Evolutionary conservation across 805 yeast species (phyloP).

Genomic region (Yamadazyma phyllophila): DNA sequence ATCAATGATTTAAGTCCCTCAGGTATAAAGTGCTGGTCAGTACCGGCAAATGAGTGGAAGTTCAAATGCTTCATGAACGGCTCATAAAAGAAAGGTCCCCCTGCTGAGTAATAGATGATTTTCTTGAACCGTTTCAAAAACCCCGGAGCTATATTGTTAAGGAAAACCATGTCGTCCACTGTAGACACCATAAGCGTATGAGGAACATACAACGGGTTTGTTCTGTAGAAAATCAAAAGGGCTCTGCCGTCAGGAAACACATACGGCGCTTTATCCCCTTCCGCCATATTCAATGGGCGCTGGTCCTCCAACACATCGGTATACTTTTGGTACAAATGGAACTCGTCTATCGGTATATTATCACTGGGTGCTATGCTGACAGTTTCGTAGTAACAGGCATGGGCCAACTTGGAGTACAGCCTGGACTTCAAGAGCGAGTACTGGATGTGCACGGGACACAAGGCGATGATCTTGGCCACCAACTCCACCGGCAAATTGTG

Average conservation of each 20-base stretch:
- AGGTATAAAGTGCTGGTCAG: neutral
- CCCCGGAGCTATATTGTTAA: neutral
- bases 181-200: neutral
- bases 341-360: neutral
- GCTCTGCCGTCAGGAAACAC: neutral
- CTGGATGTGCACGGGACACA: neutral
- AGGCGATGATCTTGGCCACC: neutral
- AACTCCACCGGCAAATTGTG: neutral
- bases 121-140: neutral
- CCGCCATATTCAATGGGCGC: neutral
- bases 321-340: neutral
- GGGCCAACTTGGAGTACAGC: neutral
- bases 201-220: neutral
- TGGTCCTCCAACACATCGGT: neutral
- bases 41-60: neutral
- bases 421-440: neutral
- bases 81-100: neutral
- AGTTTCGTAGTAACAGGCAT: neutral
- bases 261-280: neutral
- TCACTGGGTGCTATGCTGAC: neutral
- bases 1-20: neutral
- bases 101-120: neutral
- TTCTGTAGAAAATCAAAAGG: neutral
- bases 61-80: neutral
- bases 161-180: neutral